Percentiles rank a stretch among this genome's conserved stretches.
Conservation (phyloP, 371 early-diverging fungal genomes). For the Lichtheimia ornata region DNA sequence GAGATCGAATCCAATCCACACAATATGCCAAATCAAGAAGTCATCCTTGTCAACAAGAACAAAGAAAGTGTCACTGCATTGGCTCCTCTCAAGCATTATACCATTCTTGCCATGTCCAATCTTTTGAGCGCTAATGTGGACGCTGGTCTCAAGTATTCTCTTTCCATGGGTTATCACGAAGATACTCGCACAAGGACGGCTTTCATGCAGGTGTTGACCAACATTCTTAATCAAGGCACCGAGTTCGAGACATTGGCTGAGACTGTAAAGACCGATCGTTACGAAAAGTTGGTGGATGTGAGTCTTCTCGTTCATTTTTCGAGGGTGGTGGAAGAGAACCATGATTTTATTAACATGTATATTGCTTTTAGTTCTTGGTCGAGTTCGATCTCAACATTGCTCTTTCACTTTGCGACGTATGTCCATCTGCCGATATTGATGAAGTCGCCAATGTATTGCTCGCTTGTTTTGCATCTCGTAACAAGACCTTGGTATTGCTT, state of each 20-base stretch:
- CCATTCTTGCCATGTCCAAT: constrained; percentile 87
- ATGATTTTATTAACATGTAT: constrained; percentile 1
- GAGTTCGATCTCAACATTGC: constrained; percentile 73
- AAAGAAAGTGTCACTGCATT: constrained; percentile 65
- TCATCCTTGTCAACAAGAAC: constrained; percentile 31
- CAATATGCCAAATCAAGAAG: constrained; percentile 14
- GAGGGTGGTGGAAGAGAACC: too few species aligned
- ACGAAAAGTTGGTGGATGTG: constrained; percentile 75
- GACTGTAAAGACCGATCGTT: constrained; percentile 72
- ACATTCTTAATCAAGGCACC: constrained; percentile 85
- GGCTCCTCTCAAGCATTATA: constrained; percentile 76
- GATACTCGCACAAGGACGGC: constrained; percentile 85
- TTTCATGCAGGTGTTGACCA: constrained; percentile 91
- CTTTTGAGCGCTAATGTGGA: constrained; percentile 90
- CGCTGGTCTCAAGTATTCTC: constrained; percentile 85
- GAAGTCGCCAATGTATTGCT: constrained; percentile 80
- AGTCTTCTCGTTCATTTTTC: constrained; percentile 18
- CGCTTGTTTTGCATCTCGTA: constrained; percentile 78
- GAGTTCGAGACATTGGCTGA: constrained; percentile 85
- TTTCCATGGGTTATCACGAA: constrained; percentile 92
- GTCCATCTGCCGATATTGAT: constrained; percentile 86
- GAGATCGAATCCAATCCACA: constrained; percentile 27
- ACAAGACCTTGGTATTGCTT: constrained; percentile 70
- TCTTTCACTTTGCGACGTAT: constrained; percentile 83
- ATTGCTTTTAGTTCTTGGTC: constrained; percentile 47